Conservation (phyloP, 768 basidiomycete species). For the Tricholoma furcatifolium region DNA sequence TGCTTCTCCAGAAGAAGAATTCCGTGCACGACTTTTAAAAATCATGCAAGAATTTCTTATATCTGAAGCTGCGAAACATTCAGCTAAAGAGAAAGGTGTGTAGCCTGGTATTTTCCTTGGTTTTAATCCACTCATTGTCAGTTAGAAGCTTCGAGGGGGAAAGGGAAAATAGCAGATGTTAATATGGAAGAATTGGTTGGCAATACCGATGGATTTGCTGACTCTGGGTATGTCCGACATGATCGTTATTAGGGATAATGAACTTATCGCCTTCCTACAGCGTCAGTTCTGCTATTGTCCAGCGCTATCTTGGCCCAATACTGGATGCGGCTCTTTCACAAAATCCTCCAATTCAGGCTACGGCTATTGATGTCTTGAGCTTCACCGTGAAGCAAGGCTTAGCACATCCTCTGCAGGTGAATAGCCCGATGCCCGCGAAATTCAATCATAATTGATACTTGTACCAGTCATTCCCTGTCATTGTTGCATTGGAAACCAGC, state of each 20-base stretch:
- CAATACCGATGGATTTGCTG: constrained; percentile 93
- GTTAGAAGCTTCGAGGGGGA: constrained; percentile 43
- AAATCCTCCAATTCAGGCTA: constrained; percentile 67
- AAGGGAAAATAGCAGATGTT: constrained; percentile 48
- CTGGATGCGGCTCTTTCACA: constrained; percentile 77
- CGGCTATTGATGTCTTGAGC: constrained; percentile 87
- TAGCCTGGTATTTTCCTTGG: background rate
- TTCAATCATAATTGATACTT: background rate
- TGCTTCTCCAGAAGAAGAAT: constrained; percentile 66
- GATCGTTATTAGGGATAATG: background rate
- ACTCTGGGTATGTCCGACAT: constrained; percentile 74
- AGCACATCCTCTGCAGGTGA: constrained; percentile 88
- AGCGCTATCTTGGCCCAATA: constrained; percentile 85
- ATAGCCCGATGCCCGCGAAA: constrained; percentile 12
- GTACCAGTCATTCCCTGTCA: constrained; percentile 80
- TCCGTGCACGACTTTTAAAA: constrained; percentile 69
- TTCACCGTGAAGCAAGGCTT: constrained; percentile 96
- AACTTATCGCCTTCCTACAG: constrained; percentile 37
- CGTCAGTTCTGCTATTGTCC: constrained; percentile 91
- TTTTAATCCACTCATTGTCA: constrained; percentile 3
- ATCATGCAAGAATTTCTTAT: constrained; percentile 92
- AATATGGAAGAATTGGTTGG: constrained; percentile 95
- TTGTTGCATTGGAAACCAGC: constrained; percentile 92
- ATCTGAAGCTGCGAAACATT: constrained; percentile 79
- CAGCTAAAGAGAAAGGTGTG: constrained; percentile 66